Evolutionary conservation across 2,329 filamentous ascomycete species (phyloP).

Genomic region (Thielaviopsis euricoi): DNA sequence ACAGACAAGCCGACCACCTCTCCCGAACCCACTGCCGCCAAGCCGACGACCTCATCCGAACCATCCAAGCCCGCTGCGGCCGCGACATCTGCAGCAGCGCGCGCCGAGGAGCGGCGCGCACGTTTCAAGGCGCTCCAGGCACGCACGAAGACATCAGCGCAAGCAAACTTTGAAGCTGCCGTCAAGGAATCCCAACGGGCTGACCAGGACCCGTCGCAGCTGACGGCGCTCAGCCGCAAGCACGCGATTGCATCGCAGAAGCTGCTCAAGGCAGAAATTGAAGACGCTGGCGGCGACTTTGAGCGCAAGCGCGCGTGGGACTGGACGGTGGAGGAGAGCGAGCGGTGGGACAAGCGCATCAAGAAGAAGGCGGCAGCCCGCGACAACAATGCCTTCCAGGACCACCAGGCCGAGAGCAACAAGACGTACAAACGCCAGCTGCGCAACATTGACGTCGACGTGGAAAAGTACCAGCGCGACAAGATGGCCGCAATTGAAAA

Average conservation of each 20-base stretch:
- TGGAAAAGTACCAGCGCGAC: conserved; percentile 73
- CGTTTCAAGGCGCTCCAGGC: conserved; percentile 80
- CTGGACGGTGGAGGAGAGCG: conserved; percentile 90
- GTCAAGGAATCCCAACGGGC: conserved; percentile 68
- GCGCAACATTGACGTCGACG: conserved; percentile 52
- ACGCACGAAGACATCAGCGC: conserved; percentile 54
- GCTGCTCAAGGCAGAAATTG: conserved; percentile 78
- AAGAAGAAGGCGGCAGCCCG: conserved; percentile 69
- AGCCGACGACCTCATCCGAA: conserved; percentile 8
- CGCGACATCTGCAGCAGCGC: conserved; percentile 21
- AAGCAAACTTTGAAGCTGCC: conserved; percentile 69
- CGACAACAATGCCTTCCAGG: conserved; percentile 78
- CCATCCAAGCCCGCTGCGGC: conserved; percentile 4
- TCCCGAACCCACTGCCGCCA: not conserved
- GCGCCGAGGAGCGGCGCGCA: conserved; percentile 51
- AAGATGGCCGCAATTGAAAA: conserved; percentile 74
- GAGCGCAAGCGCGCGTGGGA: conserved; percentile 98
- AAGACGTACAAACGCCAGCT: conserved; percentile 93
- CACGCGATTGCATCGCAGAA: conserved; percentile 84
- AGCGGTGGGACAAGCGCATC: conserved; percentile 81
- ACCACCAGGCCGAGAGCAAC: conserved; percentile 72
- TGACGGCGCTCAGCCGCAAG: conserved; percentile 66
- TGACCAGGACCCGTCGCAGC: conserved; percentile 58
- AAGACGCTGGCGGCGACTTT: conserved; percentile 76
- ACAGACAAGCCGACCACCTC: not conserved